phyloP scores from a whole-genome alignment of 2,329 filamentous ascomycete species.

The Trichoderma polysporum region DNA sequence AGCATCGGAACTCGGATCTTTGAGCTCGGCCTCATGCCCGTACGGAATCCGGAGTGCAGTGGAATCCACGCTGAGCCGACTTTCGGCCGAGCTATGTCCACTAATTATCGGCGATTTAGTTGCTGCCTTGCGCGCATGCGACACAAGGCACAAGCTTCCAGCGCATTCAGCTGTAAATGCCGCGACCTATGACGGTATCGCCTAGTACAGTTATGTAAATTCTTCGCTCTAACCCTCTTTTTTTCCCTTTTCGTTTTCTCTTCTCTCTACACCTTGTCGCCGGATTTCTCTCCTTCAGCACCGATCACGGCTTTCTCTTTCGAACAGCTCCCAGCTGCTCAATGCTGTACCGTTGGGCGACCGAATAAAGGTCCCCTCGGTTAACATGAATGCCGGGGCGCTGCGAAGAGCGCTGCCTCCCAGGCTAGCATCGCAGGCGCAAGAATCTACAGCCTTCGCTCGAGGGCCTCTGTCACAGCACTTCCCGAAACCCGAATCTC shows the following conservation, averaged over 20 bases:
- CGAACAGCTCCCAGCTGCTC: constrained; percentile 22
- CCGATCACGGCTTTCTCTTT: constrained; percentile 13
- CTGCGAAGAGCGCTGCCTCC: constrained; percentile 52
- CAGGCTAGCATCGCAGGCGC: constrained; percentile 37
- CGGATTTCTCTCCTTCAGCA: neutral
- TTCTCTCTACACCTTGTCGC: neutral
- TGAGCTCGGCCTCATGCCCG: constrained; percentile 1
- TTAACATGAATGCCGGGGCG: constrained; percentile 49
- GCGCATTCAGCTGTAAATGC: constrained; percentile 32
- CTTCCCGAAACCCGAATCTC: neutral
- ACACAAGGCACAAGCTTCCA: neutral
- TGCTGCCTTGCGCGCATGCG: constrained; percentile 7
- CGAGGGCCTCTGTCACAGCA: constrained; percentile 26
- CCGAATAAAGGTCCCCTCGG: constrained; percentile 27
- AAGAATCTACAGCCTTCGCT: constrained; percentile 27
- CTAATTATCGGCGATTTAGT: neutral
- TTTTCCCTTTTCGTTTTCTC: neutral
- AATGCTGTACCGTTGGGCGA: constrained; percentile 34
- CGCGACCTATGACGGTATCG: constrained; percentile 36
- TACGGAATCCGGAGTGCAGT: constrained; percentile 2
- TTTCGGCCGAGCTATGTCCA: constrained; percentile 10
- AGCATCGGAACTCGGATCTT: constrained; percentile 2
- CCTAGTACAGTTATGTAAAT: constrained; percentile 13
- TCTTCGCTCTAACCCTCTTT: constrained; percentile 17
- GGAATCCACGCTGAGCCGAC: neutral